Conservation (phyloP, 192 early-diverging fungal genomes). For the Pilaira anomala region DNA sequence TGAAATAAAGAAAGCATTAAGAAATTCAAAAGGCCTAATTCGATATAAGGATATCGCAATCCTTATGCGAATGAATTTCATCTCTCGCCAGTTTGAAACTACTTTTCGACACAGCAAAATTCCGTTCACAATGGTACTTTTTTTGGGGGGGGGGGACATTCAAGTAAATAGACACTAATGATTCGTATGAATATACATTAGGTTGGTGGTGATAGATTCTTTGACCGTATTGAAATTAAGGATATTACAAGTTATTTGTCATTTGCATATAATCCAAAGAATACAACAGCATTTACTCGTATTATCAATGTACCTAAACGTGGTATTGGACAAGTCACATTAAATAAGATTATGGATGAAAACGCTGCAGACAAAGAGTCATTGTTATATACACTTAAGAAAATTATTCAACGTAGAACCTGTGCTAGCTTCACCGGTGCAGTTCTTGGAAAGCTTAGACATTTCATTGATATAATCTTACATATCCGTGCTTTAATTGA, state of each 20-base stretch:
- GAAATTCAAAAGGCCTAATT: conserved; percentile 17
- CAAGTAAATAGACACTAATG: too few species aligned
- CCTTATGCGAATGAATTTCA: conserved; percentile 16
- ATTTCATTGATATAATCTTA: too few species aligned
- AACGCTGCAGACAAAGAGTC: too few species aligned
- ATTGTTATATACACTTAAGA: too few species aligned
- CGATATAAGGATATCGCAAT: conserved; percentile 21
- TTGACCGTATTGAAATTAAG: conserved; percentile 30
- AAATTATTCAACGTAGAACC: too few species aligned
- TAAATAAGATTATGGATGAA: neutral
- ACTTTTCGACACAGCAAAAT: conserved; percentile 3
- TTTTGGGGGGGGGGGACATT: too few species aligned
- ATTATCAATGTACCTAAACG: conserved; percentile 31
- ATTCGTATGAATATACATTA: neutral
- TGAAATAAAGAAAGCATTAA: conserved; percentile 12
- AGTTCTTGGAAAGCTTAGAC: too few species aligned
- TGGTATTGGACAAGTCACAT: conserved; percentile 22
- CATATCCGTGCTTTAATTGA: too few species aligned
- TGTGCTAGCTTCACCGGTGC: too few species aligned
- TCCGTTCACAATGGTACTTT: conserved; percentile 22
- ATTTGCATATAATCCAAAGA: conserved; percentile 9
- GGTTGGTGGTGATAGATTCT: conserved; percentile 19
- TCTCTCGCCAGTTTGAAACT: conserved; percentile 12
- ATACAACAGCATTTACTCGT: conserved; percentile 18
- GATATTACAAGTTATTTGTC: conserved; percentile 20